These are phyloP conservation scores for Russula sp. DNA, from an alignment of 768 basidiomycete genomes.

Conservation along the genomic window DNA sequence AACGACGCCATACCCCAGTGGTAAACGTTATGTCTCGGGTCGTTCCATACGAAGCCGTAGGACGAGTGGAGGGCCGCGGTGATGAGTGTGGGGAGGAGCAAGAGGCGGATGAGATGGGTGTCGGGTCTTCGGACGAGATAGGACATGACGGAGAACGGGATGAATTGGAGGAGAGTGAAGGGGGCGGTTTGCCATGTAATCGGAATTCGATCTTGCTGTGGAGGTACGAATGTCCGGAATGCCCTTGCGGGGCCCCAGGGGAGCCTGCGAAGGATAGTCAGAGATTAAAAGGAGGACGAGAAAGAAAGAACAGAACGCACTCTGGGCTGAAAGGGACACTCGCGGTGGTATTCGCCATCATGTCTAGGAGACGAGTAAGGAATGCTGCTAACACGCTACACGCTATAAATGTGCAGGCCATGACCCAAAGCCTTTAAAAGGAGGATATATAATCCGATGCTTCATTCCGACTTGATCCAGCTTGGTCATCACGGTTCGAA, in stretches of 20 bases:
- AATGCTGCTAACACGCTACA: not conserved
- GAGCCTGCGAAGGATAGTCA: slow-evolving; percentile 12
- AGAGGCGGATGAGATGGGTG: slow-evolving; percentile 59
- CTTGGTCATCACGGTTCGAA: not conserved
- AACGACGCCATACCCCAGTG: slow-evolving; percentile 58
- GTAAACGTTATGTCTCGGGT: slow-evolving; percentile 56
- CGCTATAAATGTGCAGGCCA: not conserved
- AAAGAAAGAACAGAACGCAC: not conserved
- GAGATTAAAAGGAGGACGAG: not conserved
- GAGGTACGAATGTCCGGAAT: slow-evolving; percentile 33
- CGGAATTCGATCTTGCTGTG: slow-evolving; percentile 30
- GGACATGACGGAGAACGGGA: slow-evolving; percentile 64
- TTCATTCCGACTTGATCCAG: not conserved
- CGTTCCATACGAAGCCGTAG: slow-evolving; percentile 45
- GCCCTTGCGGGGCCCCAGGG: slow-evolving; percentile 22
- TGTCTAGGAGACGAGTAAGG: not conserved
- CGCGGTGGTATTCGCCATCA: slow-evolving; percentile 9
- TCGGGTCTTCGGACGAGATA: slow-evolving; percentile 67
- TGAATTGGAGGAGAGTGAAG: slow-evolving; percentile 39
- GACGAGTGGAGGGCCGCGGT: slow-evolving; percentile 49
- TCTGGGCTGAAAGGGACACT: slow-evolving; percentile 12
- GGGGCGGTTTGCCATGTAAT: slow-evolving; percentile 32
- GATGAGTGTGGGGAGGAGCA: slow-evolving; percentile 59
- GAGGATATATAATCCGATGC: not conserved
- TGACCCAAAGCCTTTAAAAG: not conserved